Evolutionary conservation across 2,329 filamentous ascomycete genomes (phyloP).

Genomic region (Aspergillus viridinutans): DNA sequence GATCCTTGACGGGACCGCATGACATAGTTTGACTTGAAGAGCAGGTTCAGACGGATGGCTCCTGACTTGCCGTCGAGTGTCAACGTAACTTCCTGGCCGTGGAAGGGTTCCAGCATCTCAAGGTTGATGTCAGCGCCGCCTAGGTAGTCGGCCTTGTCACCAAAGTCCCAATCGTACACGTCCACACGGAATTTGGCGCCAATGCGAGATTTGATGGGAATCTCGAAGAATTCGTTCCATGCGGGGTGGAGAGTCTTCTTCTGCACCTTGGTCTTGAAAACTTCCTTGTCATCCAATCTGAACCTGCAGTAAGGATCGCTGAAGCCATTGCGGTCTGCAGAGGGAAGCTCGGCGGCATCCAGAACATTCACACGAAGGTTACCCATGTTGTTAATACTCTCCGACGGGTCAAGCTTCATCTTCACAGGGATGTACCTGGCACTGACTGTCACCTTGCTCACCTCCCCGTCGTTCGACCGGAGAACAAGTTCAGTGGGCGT

Average conservation of each 20-base stretch:
- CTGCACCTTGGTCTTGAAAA: slow-evolving; percentile 91
- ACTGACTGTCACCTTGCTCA: slow-evolving; percentile 81
- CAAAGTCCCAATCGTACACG: slow-evolving; percentile 95
- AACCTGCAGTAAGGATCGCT: slow-evolving; percentile 98
- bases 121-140: slow-evolving; percentile 73
- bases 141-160: slow-evolving; percentile 88
- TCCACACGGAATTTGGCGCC: slow-evolving; percentile 77
- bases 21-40: slow-evolving; percentile 93
- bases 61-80: slow-evolving; percentile 86
- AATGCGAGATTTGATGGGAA: slow-evolving; percentile 75
- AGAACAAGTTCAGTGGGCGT: slow-evolving; percentile 80
- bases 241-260: slow-evolving; percentile 94
- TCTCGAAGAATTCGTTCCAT: slow-evolving; percentile 96
- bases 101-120: slow-evolving; percentile 78
- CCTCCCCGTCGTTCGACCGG: slow-evolving; percentile 69
- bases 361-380: slow-evolving; percentile 89
- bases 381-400: slow-evolving; percentile 99
- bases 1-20: slow-evolving; percentile 82
- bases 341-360: slow-evolving; percentile 80
- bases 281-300: slow-evolving; percentile 77
- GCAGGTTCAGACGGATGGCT: slow-evolving; percentile 70
- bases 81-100: slow-evolving; percentile 68
- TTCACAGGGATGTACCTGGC: slow-evolving; percentile 91
- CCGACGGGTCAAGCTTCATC: slow-evolving; percentile 89
- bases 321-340: slow-evolving; percentile 92